These are phyloP conservation scores for Lyophyllum atratum DNA, from an alignment of 768 basidiomycete genomes.

Conservation along the genomic window DNA sequence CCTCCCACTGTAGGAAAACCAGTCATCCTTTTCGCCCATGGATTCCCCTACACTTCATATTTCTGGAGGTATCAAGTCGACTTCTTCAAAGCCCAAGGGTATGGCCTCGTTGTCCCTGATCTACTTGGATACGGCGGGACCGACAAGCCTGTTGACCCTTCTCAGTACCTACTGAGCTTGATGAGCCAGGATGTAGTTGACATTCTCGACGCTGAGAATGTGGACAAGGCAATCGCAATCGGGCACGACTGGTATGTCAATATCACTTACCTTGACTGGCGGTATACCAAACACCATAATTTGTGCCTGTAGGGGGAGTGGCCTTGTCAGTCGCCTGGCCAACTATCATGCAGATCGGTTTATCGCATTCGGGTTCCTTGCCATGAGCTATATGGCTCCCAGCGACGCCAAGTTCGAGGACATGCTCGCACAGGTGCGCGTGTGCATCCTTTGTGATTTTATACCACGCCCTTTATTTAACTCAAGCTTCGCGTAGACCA, in stretches of 20 bases:
- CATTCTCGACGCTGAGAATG: conserved; percentile 38
- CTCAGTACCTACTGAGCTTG: conserved; percentile 33
- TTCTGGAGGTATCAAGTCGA: conserved; percentile 42
- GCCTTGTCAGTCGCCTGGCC: conserved; percentile 33
- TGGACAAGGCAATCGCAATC: conserved; percentile 35
- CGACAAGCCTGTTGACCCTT: conserved; percentile 41
- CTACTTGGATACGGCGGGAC: conserved; percentile 56
- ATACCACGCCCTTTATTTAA: not conserved
- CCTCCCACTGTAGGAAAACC: conserved; percentile 28
- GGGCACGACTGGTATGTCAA: conserved; percentile 45
- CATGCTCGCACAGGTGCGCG: not conserved
- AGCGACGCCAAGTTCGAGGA: conserved; percentile 13
- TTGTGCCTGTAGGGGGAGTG: conserved; percentile 34
- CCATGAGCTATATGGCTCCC: conserved; percentile 36
- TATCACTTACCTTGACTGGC: not conserved
- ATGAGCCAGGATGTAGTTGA: conserved; percentile 43
- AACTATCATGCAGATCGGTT: conserved; percentile 40
- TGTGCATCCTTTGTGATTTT: not conserved
- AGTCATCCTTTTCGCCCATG: conserved; percentile 44
- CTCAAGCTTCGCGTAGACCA: conserved; percentile 12
- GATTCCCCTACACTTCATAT: conserved; percentile 42
- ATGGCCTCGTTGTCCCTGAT: conserved; percentile 50
- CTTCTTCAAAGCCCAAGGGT: conserved; percentile 39
- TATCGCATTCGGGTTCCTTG: conserved; percentile 39
- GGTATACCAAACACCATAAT: not conserved